Evolutionary conservation across 140 eudicot genomes (phyloP), one percentile per base, ranked within the genome.

Genomic region (Bidens hawaiensis): DNA sequence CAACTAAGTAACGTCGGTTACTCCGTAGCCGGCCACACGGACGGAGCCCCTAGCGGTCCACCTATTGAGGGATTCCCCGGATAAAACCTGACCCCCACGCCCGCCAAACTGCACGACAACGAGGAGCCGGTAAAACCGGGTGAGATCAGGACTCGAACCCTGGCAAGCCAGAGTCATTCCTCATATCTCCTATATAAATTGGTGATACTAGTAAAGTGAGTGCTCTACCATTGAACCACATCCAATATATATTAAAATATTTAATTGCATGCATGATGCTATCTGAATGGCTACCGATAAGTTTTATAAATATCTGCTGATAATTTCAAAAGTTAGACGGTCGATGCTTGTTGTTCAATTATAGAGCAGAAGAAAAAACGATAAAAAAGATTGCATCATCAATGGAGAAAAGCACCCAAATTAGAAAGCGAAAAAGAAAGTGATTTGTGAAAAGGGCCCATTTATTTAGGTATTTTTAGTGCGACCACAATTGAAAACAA

Each of bases 381-480:
- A 47, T 74, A 58, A 74, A 74, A 73, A 49, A 23, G 78, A 66
- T 48, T 59, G 48, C 74, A 58, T 74, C 78, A 66, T 48, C 59
- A 15, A 49, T 58, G 49, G 41, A 18, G 49, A 74, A 74, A 67
- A 28, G 74, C 79, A 74, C 73, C 68, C 67, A 66, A 73, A 57
- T 73, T 51, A 49, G 54, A 73, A 48, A 60, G 69, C 79, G 56
- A 74, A 66, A 53, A 60, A 38, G 78, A 48, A 74, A 49, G 41
- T 66, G 58, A 74, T 59, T 50, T 74, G 41, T 25, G 64, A 30
- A 56, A 59, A 54, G 79, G 74, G 2, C 78, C 79, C 74, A 48
- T 68, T 67, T 33, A 73, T 70, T 68, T 63, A 76, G 76, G 81
- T 76, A 74, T 66, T 67, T 66, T 46, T 74, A 74, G 75, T 63